Base-by-base conservation (phyloP, 257 asterid genomes). In the Solanum stenotomum region DNA sequence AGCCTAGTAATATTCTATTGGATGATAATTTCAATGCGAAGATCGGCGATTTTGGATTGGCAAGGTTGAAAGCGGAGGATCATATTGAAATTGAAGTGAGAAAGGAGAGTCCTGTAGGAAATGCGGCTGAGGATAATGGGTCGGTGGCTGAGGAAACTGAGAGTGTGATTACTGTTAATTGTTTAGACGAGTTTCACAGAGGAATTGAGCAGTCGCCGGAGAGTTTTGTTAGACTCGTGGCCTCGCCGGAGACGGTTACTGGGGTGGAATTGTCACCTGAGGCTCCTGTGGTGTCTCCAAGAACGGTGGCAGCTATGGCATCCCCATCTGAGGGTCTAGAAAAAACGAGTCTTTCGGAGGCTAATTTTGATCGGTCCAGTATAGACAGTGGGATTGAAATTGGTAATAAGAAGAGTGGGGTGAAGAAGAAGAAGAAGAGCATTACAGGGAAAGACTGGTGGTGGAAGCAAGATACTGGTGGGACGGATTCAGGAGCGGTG, bases 21-120 rank as follows among this genome's bases (percentile, higher is more conserved):
- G 98, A 96, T 86, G 91, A 82, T 81, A 90, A 87, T 79, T 96
- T 96, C 83, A 89, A 87, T 63, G 98, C 99, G 3, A 97, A 93
- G 90, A 96, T 97, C 87, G 98, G 98, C 1, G 99, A 97, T 96
- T 97, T 97, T 23, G 99, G 99, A 65, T 85, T 97, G 88, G 98
- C 98, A 23, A 93, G 98, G 95, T 90, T 94, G 87, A 97, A 96
- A 90, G 87, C 90, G 49, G 98, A 95, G 89, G 91, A 87, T 86
- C 88, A 82, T 68, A 89, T 91, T 79, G 98, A 94, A 86, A 91
- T 87, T 61, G 98, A 94, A 90, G 92, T 81, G 90, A 94, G 94
- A 90, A 93, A 90, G 90, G 96, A 93, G 86, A 92, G 91, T 22
- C 84, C 61, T 88, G 71, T 87, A 87, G 92, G 87, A 44, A 94